Conservation (phyloP, 768 basidiomycete species). For the Infundibulicybe gibba region DNA sequence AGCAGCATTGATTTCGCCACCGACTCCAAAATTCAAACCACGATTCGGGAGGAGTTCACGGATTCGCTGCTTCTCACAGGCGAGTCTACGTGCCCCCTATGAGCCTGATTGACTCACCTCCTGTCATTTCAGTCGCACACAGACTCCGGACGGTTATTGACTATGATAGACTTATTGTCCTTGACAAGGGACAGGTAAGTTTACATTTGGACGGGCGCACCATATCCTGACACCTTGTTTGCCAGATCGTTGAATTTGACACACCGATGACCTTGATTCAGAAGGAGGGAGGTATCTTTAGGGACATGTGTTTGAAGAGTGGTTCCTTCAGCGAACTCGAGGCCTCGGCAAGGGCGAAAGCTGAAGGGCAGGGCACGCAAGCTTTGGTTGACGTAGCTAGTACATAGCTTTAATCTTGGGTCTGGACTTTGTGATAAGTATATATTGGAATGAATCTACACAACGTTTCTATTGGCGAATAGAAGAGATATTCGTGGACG, state of each 20-base stretch:
- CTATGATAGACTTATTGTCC: conserved; percentile 73
- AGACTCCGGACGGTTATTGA: conserved; percentile 77
- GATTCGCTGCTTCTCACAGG: conserved; percentile 71
- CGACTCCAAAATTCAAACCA: conserved; percentile 85
- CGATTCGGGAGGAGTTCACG: conserved; percentile 83
- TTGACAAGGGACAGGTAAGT: conserved; percentile 64
- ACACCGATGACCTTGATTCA: conserved; percentile 67
- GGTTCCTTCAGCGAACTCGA: conserved; percentile 20
- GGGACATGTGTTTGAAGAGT: conserved; percentile 21
- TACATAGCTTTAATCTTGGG: no score
- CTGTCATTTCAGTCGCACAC: conserved; percentile 53
- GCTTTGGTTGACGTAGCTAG: no score
- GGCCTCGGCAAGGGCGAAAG: conserved; percentile 15
- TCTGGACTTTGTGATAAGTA: no score
- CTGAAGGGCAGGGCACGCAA: neutral
- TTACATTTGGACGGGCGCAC: neutral
- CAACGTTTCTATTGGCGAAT: no score
- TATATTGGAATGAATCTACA: no score
- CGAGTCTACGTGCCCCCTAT: conserved; percentile 23
- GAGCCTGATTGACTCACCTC: neutral
- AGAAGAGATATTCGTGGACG: neutral
- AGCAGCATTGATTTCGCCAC: conserved; percentile 86
- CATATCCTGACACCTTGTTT: neutral
- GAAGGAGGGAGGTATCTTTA: conserved; percentile 50
- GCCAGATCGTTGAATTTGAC: conserved; percentile 60